These are phyloP conservation scores for Saccharum officinarum DNA, from an alignment of 176 grass and related monocot species.

Conservation along the genomic window DNA sequence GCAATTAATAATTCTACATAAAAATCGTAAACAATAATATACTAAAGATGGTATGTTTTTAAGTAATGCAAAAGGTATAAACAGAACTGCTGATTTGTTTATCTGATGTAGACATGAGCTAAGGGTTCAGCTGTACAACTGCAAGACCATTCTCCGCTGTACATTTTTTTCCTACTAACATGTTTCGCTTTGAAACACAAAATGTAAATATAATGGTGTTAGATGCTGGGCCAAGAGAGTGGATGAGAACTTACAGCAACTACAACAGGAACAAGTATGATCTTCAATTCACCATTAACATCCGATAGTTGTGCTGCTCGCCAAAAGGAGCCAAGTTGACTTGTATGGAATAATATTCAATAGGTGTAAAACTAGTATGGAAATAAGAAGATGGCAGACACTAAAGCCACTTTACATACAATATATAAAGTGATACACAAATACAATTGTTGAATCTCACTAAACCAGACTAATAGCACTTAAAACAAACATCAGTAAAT, in stretches of 20 bases:
- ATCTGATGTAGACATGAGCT: not conserved
- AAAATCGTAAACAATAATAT: not conserved
- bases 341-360: not conserved
- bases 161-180: not conserved
- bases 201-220: slow-evolving; percentile 11
- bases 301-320: slow-evolving; percentile 73
- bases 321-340: slow-evolving; percentile 9
- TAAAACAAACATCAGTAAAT: not conserved
- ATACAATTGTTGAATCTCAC: not conserved
- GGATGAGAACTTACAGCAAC: slow-evolving; percentile 68
- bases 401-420: not conserved
- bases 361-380: not conserved
- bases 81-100: not conserved
- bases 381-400: not conserved
- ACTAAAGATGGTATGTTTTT: slow-evolving; percentile 6
- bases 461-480: not conserved
- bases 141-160: not conserved
- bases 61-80: not conserved
- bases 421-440: not conserved
- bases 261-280: slow-evolving; percentile 73
- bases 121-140: not conserved
- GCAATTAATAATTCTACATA: not conserved
- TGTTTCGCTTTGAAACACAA: not conserved
- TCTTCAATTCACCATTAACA: slow-evolving; percentile 72
- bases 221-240: slow-evolving; percentile 12